Conservation (phyloP, 371 early-diverging fungal species). For the Dichotomocladium elegans region DNA sequence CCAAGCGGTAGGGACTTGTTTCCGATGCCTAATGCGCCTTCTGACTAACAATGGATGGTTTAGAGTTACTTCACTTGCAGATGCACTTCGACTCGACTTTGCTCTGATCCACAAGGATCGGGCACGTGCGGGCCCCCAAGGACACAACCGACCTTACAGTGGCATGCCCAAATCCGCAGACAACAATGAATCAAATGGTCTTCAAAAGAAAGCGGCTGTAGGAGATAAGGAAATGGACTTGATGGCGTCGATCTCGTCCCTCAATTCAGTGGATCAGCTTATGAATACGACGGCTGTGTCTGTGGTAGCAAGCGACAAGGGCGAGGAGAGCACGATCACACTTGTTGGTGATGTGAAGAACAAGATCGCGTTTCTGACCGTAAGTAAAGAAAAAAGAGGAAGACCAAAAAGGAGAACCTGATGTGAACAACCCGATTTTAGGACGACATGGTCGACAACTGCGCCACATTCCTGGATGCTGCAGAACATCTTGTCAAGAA, state of each 20-base stretch:
- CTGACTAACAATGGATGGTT: no score
- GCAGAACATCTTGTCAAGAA: conserved; percentile 84
- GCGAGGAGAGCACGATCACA: conserved; percentile 60
- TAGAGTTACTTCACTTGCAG: conserved; percentile 94
- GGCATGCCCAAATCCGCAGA: conserved; percentile 49
- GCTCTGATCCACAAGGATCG: conserved; percentile 93
- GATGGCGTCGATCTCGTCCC: conserved; percentile 42
- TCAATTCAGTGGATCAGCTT: conserved; percentile 39
- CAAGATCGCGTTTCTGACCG: conserved; percentile 85
- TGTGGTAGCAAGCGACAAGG: conserved; percentile 48
- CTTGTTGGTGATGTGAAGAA: conserved; percentile 93
- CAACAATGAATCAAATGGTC: conserved; percentile 29
- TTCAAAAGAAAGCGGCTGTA: conserved; percentile 17
- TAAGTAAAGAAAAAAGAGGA: conserved; percentile 29
- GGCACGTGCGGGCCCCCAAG: conserved; percentile 58
- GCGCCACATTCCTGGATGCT: conserved; percentile 87
- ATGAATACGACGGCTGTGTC: conserved; percentile 47
- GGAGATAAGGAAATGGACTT: conserved; percentile 22
- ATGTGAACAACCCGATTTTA: conserved; percentile 9
- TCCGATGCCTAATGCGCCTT: no score
- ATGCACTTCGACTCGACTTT: conserved; percentile 90
- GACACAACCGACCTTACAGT: conserved; percentile 47
- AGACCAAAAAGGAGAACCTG: neutral
- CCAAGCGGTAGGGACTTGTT: conserved; percentile 72
- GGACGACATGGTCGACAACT: conserved; percentile 91